phyloP scores from a whole-genome alignment of 1,139 yeast genomes.

The Candida sanyaensis region DNA sequence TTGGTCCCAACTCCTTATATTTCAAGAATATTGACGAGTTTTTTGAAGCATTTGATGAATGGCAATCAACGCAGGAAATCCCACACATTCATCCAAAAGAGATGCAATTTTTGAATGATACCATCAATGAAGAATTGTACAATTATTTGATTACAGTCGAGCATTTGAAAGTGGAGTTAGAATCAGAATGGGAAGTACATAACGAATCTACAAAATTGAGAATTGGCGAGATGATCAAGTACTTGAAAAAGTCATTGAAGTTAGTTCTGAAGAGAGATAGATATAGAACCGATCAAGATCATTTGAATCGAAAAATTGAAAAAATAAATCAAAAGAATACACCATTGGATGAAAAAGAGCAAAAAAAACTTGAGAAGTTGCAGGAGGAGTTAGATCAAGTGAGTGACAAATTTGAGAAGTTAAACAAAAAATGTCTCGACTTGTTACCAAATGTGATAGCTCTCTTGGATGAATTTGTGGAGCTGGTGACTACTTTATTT shows the following conservation, averaged over 20 bases:
- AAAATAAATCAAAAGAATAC: conserved; percentile 41
- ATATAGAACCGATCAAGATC: conserved; percentile 43
- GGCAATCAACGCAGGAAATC: conserved; percentile 31
- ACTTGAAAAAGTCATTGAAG: conserved; percentile 39
- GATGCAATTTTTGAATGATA: conserved; percentile 26
- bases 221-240: conserved; percentile 40
- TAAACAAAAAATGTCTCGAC: conserved; percentile 41
- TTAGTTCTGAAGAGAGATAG: conserved; percentile 47
- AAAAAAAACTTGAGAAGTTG: conserved; percentile 28
- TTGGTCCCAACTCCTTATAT: conserved; percentile 41
- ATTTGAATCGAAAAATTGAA: conserved; percentile 39
- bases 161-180: conserved; percentile 30
- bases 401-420: conserved; percentile 29
- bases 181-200: conserved; percentile 33
- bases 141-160: conserved; percentile 32
- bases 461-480: conserved; percentile 54
- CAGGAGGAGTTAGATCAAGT: conserved; percentile 33
- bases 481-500: conserved; percentile 36
- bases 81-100: conserved; percentile 46
- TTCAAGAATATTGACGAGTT: conserved; percentile 47
- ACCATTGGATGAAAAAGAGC: conserved; percentile 42
- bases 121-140: conserved; percentile 31
- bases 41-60: conserved; percentile 35
- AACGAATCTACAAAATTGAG: conserved; percentile 31
- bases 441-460: conserved; percentile 49